Conservation (phyloP, 2,329 filamentous ascomycete species). For the Aspergillus niger region DNA sequence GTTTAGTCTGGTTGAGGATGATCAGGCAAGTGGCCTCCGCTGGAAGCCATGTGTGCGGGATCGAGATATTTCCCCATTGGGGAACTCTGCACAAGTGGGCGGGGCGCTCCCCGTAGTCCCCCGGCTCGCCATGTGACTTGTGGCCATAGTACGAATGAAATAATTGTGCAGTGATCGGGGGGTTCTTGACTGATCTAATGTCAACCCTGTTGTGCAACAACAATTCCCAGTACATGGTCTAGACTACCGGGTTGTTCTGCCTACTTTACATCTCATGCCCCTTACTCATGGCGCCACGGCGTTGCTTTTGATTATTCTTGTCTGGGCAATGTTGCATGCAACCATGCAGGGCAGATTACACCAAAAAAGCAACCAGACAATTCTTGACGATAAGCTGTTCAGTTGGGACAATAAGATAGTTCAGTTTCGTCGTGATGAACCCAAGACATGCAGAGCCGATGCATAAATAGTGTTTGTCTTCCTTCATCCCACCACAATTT, state of each 20-base stretch:
- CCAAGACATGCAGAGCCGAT: not conserved
- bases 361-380: not conserved
- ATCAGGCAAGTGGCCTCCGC: conserved; percentile 7
- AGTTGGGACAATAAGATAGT: no score
- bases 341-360: not conserved
- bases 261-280: not conserved
- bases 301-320: not conserved
- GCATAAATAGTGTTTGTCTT: not conserved
- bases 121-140: not conserved
- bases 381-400: not conserved
- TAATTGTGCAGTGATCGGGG: not conserved
- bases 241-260: not conserved
- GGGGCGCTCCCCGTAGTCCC: conserved; percentile 10
- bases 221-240: not conserved
- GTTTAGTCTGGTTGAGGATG: not conserved
- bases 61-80: conserved; percentile 24
- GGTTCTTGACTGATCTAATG: not conserved
- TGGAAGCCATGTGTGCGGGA: conserved; percentile 20
- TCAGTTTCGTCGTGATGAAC: not conserved
- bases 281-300: not conserved
- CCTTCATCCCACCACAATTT: not conserved
- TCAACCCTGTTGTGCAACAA: not conserved
- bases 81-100: conserved; percentile 18
- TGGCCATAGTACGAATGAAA: not conserved
- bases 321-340: not conserved